phyloP scores from a whole-genome alignment of 345 rosid species.

The Sonneratia alba region DNA sequence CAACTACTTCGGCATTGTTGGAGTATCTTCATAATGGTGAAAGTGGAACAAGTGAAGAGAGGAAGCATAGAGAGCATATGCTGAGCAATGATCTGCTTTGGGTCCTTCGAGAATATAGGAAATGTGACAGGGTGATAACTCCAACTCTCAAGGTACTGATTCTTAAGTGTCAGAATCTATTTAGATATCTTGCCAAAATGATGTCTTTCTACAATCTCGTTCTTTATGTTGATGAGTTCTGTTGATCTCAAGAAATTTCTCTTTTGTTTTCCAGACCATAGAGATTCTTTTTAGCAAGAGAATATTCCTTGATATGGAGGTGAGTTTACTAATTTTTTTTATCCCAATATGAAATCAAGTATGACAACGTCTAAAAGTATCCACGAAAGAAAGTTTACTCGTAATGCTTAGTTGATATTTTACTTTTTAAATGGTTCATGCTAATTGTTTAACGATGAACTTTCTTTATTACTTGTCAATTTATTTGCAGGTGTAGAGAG shows the following conservation, averaged over 20 bases:
- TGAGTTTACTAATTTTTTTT: slow-evolving; percentile 22
- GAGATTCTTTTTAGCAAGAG: slow-evolving; percentile 57
- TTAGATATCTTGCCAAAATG: background rate
- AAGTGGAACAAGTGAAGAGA: slow-evolving; percentile 26
- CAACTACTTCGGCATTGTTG: slow-evolving; percentile 54
- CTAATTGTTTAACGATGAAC: background rate
- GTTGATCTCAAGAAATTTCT: background rate
- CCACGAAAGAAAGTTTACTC: background rate
- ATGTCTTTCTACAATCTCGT: background rate
- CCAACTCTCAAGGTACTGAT: slow-evolving; percentile 72
- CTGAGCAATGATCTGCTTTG: slow-evolving; percentile 60
- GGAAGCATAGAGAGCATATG: slow-evolving; percentile 35
- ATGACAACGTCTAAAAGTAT: background rate
- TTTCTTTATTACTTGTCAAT: background rate
- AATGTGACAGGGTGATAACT: slow-evolving; percentile 65
- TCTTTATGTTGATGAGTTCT: background rate
- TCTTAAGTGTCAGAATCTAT: background rate
- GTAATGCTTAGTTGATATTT: background rate
- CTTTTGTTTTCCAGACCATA: slow-evolving; percentile 53
- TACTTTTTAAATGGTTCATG: background rate
- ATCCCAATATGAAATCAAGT: background rate
- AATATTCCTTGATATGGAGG: slow-evolving; percentile 67
- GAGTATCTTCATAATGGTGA: slow-evolving; percentile 53
- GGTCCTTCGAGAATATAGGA: slow-evolving; percentile 66
- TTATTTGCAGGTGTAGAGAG: background rate